Conservation (phyloP, 192 early-diverging fungal genomes). For the Lobosporangium transversale region DNA sequence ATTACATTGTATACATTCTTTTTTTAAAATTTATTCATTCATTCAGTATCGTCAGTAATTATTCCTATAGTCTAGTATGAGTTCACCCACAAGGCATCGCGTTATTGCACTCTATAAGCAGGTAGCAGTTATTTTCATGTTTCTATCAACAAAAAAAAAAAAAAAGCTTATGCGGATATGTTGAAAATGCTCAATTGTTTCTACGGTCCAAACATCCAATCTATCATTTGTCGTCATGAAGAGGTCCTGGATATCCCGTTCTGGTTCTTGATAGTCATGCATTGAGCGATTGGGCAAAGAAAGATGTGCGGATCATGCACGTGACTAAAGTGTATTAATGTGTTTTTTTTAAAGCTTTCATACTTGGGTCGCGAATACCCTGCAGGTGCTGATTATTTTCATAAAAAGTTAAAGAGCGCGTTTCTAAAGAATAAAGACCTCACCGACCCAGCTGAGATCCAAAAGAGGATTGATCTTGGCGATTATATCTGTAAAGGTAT, state of each 20-base stretch:
- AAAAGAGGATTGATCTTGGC: constrained; percentile 49
- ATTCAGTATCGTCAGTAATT: too few relatives aligned
- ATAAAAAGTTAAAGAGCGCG: constrained; percentile 35
- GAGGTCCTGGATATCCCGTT: too few relatives aligned
- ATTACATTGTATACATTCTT: neutral
- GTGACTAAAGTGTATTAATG: neutral
- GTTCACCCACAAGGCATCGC: constrained; percentile 26
- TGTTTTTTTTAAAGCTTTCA: constrained; percentile 14
- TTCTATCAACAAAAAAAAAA: too few relatives aligned
- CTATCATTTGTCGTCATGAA: too few relatives aligned
- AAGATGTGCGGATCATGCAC: neutral
- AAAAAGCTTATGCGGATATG: too few relatives aligned
- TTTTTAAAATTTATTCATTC: neutral
- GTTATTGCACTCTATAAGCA: constrained; percentile 52
- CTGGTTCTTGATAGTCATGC: too few relatives aligned
- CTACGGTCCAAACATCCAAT: too few relatives aligned
- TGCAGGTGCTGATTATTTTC: constrained; percentile 44
- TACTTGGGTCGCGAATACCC: constrained; percentile 49
- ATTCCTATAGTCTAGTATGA: constrained; percentile 33
- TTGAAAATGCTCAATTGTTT: too few relatives aligned
- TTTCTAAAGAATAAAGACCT: constrained; percentile 49
- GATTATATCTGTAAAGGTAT: constrained; percentile 52
- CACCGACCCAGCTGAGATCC: constrained; percentile 33
- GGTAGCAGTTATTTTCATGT: too few relatives aligned
- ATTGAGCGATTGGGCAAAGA: too few relatives aligned